Percentiles rank a stretch among this genome's conserved stretches.
These are phyloP conservation scores for Cryphonectria japonica DNA, from an alignment of 2,329 filamentous ascomycete species.

Conservation along the genomic window DNA sequence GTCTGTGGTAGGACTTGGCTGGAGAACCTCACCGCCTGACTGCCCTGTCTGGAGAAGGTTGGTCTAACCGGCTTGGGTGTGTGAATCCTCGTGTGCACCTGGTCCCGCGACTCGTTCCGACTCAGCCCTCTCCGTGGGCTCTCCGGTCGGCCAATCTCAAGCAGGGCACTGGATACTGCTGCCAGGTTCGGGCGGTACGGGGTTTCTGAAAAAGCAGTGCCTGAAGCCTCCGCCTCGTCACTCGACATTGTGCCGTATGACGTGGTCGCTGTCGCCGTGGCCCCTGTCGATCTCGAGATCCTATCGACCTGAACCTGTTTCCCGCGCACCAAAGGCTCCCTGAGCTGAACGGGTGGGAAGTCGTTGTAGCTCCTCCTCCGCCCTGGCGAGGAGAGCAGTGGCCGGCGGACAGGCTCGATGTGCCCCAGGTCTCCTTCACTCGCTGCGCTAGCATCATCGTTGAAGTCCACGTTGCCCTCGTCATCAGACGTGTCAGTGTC, in stretches of 20 bases:
- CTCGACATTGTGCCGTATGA: constrained; percentile 21
- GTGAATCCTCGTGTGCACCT: constrained; percentile 2
- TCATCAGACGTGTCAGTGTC: constrained; percentile 34
- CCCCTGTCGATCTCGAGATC: constrained; percentile 16
- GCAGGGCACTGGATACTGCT: constrained; percentile 16
- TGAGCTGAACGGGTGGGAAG: constrained; percentile 9
- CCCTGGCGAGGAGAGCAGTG: constrained; percentile 33
- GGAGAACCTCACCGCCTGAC: constrained; percentile 64
- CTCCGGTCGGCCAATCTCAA: constrained; percentile 12
- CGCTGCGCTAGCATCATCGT: constrained; percentile 43
- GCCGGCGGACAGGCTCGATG: constrained; percentile 38
- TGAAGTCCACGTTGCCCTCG: constrained; percentile 40
- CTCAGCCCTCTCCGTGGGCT: constrained; percentile 17
- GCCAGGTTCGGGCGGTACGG: constrained; percentile 10
- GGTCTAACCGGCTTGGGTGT: constrained; percentile 42
- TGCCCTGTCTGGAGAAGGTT: constrained; percentile 58
- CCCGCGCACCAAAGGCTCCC: constrained; percentile 17
- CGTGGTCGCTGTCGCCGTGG: background rate
- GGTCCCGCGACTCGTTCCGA: constrained; percentile 17
- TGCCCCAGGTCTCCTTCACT: constrained; percentile 48
- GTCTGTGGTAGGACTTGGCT: constrained; percentile 75
- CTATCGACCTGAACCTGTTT: constrained; percentile 25
- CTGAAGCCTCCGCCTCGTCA: constrained; percentile 5
- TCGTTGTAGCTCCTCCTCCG: constrained; percentile 49
- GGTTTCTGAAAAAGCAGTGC: constrained; percentile 9